Evolutionary conservation across 2,329 filamentous ascomycete species (phyloP).

Genomic region (Cladorrhinum sp.): DNA sequence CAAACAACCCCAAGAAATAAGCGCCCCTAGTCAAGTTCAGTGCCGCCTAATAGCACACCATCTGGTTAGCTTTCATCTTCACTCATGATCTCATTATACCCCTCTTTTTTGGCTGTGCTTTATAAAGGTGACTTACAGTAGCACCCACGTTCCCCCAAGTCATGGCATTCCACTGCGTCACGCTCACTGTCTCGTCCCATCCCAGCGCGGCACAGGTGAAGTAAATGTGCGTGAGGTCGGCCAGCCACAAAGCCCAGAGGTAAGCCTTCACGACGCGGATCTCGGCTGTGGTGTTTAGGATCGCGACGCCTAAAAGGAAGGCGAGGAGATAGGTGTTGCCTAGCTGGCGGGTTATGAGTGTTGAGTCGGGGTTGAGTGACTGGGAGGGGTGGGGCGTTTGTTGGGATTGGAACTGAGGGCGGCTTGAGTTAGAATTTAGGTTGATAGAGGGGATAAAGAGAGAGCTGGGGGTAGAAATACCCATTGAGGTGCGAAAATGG

Average conservation of each 20-base stretch:
- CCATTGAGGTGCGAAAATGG: conserved; percentile 54
- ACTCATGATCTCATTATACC: not conserved
- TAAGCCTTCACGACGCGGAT: conserved; percentile 65
- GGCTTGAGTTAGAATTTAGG: no score
- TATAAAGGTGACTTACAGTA: conserved; percentile 47
- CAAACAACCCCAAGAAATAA: conserved; percentile 61
- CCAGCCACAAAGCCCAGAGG: conserved; percentile 61
- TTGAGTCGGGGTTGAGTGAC: conserved; percentile 33
- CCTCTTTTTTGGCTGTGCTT: not conserved
- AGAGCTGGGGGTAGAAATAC: no score
- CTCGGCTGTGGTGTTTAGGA: conserved; percentile 64
- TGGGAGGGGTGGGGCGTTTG: conserved; percentile 49
- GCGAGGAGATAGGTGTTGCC: conserved; percentile 68
- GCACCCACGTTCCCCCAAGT: conserved; percentile 71
- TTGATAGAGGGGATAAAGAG: no score
- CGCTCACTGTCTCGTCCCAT: conserved; percentile 48
- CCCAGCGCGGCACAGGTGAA: conserved; percentile 60
- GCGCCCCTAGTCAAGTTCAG: conserved; percentile 55
- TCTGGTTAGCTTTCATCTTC: conserved; percentile 1
- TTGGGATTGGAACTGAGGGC: conserved; percentile 56
- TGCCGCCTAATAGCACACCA: conserved; percentile 39
- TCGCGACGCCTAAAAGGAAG: conserved; percentile 60
- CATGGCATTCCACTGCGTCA: conserved; percentile 63
- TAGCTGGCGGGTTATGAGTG: conserved; percentile 63
- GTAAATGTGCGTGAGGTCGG: conserved; percentile 66